These are phyloP conservation scores for Singerocomus inundabilis DNA, from an alignment of 1,284 basidiomycete genomes.

Conservation along the genomic window DNA sequence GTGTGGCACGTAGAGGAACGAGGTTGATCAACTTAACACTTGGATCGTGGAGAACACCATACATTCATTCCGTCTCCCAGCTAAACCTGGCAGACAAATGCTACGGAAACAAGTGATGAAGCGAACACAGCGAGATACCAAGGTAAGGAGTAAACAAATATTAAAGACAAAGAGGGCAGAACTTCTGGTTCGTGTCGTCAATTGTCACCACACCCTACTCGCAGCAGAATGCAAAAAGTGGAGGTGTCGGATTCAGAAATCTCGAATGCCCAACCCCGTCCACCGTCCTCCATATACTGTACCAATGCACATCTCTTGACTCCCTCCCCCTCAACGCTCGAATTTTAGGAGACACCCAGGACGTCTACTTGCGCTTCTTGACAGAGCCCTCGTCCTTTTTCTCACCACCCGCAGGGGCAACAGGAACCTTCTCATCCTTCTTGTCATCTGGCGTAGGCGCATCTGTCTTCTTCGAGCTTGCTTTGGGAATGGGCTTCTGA, in stretches of 20 bases:
- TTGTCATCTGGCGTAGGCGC: slow-evolving; percentile 61
- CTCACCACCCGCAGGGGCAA: slow-evolving; percentile 65
- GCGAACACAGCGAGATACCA: slow-evolving; percentile 6
- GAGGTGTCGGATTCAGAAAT: background rate
- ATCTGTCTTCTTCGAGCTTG: slow-evolving; percentile 70
- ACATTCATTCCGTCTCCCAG: slow-evolving; percentile 19
- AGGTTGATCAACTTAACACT: background rate
- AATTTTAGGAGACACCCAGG: slow-evolving; percentile 3
- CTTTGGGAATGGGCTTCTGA: slow-evolving; percentile 71
- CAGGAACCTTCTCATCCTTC: slow-evolving; percentile 60
- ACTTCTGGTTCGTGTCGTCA: slow-evolving; percentile 4
- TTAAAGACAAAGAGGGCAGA: slow-evolving; percentile 1
- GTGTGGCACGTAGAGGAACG: slow-evolving; percentile 5
- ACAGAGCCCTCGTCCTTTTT: slow-evolving; percentile 47
- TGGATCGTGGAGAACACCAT: slow-evolving; percentile 17
- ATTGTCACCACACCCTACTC: slow-evolving; percentile 6
- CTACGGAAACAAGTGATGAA: slow-evolving; percentile 25
- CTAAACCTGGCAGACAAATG: slow-evolving; percentile 1
- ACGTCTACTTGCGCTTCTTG: slow-evolving; percentile 35
- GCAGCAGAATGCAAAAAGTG: slow-evolving; percentile 9
- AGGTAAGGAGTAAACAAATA: slow-evolving; percentile 4
- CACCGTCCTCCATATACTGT: slow-evolving; percentile 14
- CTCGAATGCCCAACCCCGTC: slow-evolving; percentile 6
- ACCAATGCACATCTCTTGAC: slow-evolving; percentile 2
- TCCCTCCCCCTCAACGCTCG: slow-evolving; percentile 3